A percentile compares a stretch with the other conserved stretches of the same genome.
phyloP scores from a whole-genome alignment of 2,329 filamentous ascomycete species.

The Colletotrichum caudatum region DNA sequence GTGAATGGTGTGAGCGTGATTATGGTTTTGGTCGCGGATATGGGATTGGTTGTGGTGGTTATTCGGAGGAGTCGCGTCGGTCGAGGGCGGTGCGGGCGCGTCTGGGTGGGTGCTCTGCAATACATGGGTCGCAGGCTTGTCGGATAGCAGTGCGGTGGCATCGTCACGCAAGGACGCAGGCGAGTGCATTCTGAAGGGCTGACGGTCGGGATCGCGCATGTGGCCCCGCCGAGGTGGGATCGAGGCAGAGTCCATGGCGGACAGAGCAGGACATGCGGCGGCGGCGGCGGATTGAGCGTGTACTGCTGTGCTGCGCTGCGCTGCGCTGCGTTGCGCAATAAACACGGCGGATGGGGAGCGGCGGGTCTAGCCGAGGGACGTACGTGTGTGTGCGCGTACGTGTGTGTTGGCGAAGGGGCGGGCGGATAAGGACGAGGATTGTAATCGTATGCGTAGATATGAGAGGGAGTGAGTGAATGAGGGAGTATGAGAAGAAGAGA shows the following conservation, averaged over 20 bases:
- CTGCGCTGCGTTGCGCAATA: background rate
- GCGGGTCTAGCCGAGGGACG: background rate
- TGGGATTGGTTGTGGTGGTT: conserved; percentile 19
- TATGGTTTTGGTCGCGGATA: conserved; percentile 2
- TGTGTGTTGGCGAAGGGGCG: background rate
- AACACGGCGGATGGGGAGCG: background rate
- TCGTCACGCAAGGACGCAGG: conserved; percentile 10
- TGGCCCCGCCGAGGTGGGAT: conserved; percentile 38
- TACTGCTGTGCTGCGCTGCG: background rate
- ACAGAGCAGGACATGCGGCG: conserved; percentile 24
- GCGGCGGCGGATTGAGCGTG: conserved; percentile 1
- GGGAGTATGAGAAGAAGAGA: background rate
- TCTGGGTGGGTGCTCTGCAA: conserved; percentile 8
- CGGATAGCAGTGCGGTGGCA: conserved; percentile 19
- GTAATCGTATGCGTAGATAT: background rate
- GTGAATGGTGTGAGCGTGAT: conserved; percentile 4
- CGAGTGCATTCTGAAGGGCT: conserved; percentile 33
- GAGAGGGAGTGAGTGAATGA: too few species aligned
- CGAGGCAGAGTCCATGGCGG: conserved; percentile 40
- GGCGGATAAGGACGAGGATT: conserved; percentile 4
- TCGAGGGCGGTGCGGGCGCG: conserved; percentile 26
- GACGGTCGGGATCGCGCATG: conserved; percentile 27
- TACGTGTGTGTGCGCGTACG: background rate
- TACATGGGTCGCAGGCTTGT: conserved; percentile 25
- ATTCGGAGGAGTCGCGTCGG: conserved; percentile 41